phyloP scores from a whole-genome alignment of 2,329 filamentous ascomycete species.

The Domatiomyces globalis region DNA sequence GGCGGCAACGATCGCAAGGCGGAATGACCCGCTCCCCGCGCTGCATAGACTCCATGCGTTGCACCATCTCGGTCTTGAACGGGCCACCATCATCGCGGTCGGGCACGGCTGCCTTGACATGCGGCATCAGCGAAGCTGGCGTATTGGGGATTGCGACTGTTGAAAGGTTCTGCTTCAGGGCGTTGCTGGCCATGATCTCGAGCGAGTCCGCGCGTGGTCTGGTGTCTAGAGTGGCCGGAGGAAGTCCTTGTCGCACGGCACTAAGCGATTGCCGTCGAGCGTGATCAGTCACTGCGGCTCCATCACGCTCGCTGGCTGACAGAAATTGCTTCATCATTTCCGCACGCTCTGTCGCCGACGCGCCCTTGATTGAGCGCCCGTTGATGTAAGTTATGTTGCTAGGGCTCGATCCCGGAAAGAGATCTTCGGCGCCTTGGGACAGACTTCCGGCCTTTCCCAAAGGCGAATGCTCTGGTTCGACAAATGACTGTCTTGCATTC shows the following conservation, averaged over 20 bases:
- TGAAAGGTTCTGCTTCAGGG: slow-evolving; percentile 19
- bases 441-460: not conserved
- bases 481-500: slow-evolving; percentile 34
- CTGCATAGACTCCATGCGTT: slow-evolving; percentile 59
- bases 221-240: slow-evolving; percentile 3
- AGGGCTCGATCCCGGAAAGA: slow-evolving; percentile 29
- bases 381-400: slow-evolving; percentile 37
- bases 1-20: slow-evolving; percentile 69
- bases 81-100: slow-evolving; percentile 45
- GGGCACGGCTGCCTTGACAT: slow-evolving; percentile 30
- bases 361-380: slow-evolving; percentile 34
- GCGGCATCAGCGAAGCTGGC: slow-evolving; percentile 38
- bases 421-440: slow-evolving; percentile 7
- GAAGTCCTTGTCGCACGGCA: slow-evolving; percentile 4
- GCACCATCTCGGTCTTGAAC: slow-evolving; percentile 52
- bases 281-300: slow-evolving; percentile 20
- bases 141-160: slow-evolving; percentile 43
- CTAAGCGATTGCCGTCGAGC: slow-evolving; percentile 11
- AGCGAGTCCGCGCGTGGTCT: slow-evolving; percentile 11
- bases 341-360: slow-evolving; percentile 42
- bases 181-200: slow-evolving; percentile 5
- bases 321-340: slow-evolving; percentile 51
- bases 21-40: slow-evolving; percentile 65
- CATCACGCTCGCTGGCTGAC: slow-evolving; percentile 42
- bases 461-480: slow-evolving; percentile 2